A percentile compares a stretch with the other conserved stretches of the same genome.
Evolutionary conservation across 495 filamentous ascomycete genomes (phyloP).

Genomic region (Astrothelium macrocarpum): DNA sequence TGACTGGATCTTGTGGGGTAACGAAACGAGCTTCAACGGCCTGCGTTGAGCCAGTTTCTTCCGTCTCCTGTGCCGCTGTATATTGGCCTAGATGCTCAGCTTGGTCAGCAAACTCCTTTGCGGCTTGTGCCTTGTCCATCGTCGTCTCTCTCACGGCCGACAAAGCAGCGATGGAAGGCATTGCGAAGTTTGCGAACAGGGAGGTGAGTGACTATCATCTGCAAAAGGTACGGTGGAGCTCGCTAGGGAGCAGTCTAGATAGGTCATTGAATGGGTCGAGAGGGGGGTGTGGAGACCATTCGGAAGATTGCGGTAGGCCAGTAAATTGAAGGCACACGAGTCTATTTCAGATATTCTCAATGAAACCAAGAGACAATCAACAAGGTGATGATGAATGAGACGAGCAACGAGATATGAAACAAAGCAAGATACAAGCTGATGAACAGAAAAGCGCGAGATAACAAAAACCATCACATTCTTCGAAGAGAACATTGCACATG

Average conservation of each 20-base stretch:
- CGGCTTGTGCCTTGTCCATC: conserved; percentile 17
- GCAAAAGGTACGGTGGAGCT: neutral
- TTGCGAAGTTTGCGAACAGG: neutral
- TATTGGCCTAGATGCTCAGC: conserved; percentile 45
- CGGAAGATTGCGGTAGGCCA: neutral
- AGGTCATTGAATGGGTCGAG: neutral
- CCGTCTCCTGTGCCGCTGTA: conserved; percentile 24
- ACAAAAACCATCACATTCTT: neutral
- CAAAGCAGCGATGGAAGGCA: conserved; percentile 12
- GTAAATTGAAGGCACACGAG: neutral
- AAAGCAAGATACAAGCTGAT: neutral
- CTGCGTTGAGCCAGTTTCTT: conserved; percentile 32
- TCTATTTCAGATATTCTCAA: neutral
- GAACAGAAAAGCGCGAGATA: neutral
- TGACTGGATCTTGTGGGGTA: conserved; percentile 60
- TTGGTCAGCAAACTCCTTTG: conserved; percentile 42
- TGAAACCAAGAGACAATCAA: neutral
- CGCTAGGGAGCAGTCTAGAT: neutral
- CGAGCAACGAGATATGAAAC: neutral
- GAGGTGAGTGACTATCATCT: neutral
- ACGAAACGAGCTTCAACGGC: conserved; percentile 59
- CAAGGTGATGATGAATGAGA: neutral
- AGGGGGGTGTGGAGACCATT: neutral
- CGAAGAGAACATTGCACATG: neutral
- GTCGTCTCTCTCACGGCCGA: conserved; percentile 4